These are phyloP conservation scores for Anethum foeniculum DNA, from an alignment of 140 eudicot genomes.

Conservation along the genomic window DNA sequence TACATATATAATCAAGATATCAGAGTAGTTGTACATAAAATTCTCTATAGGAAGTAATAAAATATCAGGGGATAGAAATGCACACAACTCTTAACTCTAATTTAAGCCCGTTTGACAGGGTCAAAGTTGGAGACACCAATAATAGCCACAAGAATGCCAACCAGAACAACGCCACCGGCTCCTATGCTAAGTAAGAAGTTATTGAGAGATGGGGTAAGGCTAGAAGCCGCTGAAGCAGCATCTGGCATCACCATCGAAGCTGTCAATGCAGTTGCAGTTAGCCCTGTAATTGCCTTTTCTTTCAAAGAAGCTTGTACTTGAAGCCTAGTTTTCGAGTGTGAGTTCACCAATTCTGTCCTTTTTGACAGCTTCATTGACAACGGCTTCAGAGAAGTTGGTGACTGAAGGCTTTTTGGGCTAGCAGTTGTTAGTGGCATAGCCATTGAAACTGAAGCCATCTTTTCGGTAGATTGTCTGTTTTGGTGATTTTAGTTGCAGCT, in stretches of 20 bases:
- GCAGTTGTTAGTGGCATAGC: conserved; percentile 22
- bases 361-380: conserved; percentile 19
- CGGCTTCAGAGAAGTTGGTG: conserved; percentile 26
- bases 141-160: conserved; percentile 34
- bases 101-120: conserved; percentile 34
- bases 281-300: conserved; percentile 39
- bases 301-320: conserved; percentile 33
- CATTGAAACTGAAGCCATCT: conserved; percentile 36
- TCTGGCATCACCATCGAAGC: conserved; percentile 50
- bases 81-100: neutral
- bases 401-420: conserved; percentile 15
- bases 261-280: conserved; percentile 41
- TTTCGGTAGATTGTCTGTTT: neutral
- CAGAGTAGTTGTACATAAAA: neutral
- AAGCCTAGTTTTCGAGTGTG: conserved; percentile 4
- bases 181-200: conserved; percentile 57
- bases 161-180: conserved; percentile 43
- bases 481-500: neutral
- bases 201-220: conserved; percentile 46
- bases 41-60: neutral
- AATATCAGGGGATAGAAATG: neutral
- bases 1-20: neutral
- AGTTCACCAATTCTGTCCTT: neutral
- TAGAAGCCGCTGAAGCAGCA: conserved; percentile 36
- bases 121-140: conserved; percentile 52